phyloP scores from a whole-genome alignment of 2,329 filamentous ascomycete genomes.

The Pseudocercospora cruenta region DNA sequence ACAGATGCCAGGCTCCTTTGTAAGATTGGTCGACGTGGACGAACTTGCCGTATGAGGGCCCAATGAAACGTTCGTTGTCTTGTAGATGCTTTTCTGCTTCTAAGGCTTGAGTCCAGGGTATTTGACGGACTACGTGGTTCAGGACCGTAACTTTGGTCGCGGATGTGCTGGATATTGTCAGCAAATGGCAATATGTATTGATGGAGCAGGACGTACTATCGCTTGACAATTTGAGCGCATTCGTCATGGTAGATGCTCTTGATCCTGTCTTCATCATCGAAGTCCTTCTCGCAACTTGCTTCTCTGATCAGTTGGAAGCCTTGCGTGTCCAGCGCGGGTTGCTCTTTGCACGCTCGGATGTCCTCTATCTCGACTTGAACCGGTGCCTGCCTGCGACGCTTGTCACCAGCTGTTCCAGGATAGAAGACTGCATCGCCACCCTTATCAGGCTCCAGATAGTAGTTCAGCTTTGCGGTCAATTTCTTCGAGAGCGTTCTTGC shows the following conservation, averaged over 20 bases:
- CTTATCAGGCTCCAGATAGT: slow-evolving; percentile 20
- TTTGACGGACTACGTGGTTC: slow-evolving; percentile 16
- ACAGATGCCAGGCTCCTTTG: slow-evolving; percentile 33
- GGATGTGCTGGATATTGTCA: slow-evolving; percentile 13
- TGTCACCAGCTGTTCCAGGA: slow-evolving; percentile 23
- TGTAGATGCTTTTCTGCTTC: slow-evolving; percentile 4
- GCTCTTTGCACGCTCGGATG: slow-evolving; percentile 7
- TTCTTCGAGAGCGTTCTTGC: background rate
- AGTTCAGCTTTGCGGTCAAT: slow-evolving; percentile 20
- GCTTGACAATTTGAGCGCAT: slow-evolving; percentile 42
- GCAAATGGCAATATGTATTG: background rate
- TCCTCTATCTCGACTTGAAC: slow-evolving; percentile 17
- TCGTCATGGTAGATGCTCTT: slow-evolving; percentile 42
- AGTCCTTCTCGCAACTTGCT: slow-evolving; percentile 40
- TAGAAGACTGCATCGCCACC: slow-evolving; percentile 22
- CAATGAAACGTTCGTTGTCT: background rate
- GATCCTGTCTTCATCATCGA: slow-evolving; percentile 41
- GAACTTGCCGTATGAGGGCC: background rate
- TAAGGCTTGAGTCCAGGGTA: background rate
- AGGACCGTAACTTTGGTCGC: slow-evolving; percentile 18
- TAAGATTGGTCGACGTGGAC: slow-evolving; percentile 64
- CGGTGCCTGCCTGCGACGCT: slow-evolving; percentile 17
- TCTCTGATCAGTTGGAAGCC: slow-evolving; percentile 42
- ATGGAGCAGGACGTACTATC: slow-evolving; percentile 17
- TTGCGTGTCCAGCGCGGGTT: slow-evolving; percentile 23